Evolutionary conservation across 2,329 filamentous ascomycete species (phyloP).

Genomic region (Reticulascus tulasneorum): DNA sequence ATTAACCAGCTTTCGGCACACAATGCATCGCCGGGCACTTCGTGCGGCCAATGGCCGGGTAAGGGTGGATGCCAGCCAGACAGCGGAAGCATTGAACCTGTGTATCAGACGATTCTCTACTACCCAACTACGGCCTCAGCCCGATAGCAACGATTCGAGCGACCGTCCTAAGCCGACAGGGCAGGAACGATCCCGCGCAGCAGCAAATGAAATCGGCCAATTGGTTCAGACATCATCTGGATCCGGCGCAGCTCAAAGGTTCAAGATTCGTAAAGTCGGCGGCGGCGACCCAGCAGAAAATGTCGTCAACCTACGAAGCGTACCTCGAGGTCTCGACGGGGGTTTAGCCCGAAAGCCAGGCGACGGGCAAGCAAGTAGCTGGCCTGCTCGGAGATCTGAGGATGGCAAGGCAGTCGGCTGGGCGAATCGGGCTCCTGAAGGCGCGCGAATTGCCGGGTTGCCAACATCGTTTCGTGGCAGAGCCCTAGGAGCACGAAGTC

Average conservation of each 20-base stretch:
- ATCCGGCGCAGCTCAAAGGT: conserved; percentile 1
- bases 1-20: conserved; percentile 14
- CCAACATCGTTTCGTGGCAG: conserved; percentile 6
- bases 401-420: background rate
- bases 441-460: conserved; percentile 2
- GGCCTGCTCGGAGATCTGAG: conserved; percentile 22
- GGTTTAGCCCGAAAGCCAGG: no score
- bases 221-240: no score
- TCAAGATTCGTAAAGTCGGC: background rate
- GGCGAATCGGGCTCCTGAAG: background rate
- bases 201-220: conserved; percentile 28
- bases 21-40: conserved; percentile 34
- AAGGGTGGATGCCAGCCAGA: conserved; percentile 28
- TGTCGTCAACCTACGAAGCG: conserved; percentile 8
- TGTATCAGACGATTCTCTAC: conserved; percentile 36
- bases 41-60: conserved; percentile 32
- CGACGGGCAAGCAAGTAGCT: conserved; percentile 36
- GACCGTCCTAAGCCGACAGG: conserved; percentile 16
- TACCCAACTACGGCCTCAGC: conserved; percentile 29
- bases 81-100: conserved; percentile 23
- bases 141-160: conserved; percentile 2
- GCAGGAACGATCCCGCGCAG: conserved; percentile 27
- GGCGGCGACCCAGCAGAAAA: conserved; percentile 8
- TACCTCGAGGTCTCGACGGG: conserved; percentile 33
- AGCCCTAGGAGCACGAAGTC: background rate